phyloP scores from a whole-genome alignment of 805 yeast genomes.

The Wickerhamiella kurtzmanii region DNA sequence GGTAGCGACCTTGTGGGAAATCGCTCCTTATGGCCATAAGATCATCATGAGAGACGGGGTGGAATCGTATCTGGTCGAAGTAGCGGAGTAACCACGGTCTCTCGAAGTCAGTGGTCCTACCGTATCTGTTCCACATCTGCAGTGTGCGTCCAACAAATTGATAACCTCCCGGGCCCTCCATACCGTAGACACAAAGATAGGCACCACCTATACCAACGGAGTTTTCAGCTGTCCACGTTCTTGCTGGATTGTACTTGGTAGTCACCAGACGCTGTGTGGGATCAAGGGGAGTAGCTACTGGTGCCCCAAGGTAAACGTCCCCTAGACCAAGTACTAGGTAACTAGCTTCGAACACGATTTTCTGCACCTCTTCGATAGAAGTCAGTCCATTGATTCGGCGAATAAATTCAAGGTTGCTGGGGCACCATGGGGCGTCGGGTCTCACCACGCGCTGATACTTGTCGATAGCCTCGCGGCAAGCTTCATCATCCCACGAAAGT shows the following conservation, averaged over 20 bases:
- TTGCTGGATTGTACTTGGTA: constrained; percentile 84
- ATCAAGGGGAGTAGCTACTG: constrained; percentile 94
- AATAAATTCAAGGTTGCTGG: constrained; percentile 89
- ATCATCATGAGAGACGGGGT: constrained; percentile 79
- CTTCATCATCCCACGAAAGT: constrained; percentile 87
- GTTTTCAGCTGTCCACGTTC: constrained; percentile 91
- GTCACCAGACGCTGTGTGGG: constrained; percentile 89
- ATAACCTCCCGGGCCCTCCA: constrained; percentile 97
- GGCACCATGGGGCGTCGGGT: constrained; percentile 89
- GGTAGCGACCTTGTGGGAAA: constrained; percentile 65
- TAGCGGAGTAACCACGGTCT: constrained; percentile 82
- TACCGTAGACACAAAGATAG: constrained; percentile 95
- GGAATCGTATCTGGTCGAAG: constrained; percentile 87
- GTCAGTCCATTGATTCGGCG: constrained; percentile 70
- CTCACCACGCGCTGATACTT: constrained; percentile 88
- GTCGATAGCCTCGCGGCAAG: constrained; percentile 74
- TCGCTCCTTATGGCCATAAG: constrained; percentile 58
- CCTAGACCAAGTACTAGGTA: constrained; percentile 88
- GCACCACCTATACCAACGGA: constrained; percentile 95
- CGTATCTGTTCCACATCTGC: constrained; percentile 91
- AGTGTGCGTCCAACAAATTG: constrained; percentile 90
- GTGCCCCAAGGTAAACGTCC: constrained; percentile 93
- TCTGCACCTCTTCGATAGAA: constrained; percentile 56
- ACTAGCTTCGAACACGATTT: constrained; percentile 74
- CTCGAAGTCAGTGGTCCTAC: constrained; percentile 28